These are phyloP conservation scores for Starmerella apicola DNA, from an alignment of 805 yeast genomes.

Conservation along the genomic window DNA sequence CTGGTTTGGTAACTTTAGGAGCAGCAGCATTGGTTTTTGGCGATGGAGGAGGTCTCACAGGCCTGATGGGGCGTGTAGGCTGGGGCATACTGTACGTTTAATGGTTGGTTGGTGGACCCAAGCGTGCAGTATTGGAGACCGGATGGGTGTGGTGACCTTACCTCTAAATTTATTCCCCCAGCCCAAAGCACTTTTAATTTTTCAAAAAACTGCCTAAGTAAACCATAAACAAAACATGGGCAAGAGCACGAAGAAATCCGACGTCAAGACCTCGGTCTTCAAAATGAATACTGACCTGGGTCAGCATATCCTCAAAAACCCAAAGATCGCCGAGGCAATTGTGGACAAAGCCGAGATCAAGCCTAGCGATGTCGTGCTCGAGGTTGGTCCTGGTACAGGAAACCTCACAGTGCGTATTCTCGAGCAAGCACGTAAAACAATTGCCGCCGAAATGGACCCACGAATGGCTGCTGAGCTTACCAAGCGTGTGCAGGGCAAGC, in stretches of 20 bases:
- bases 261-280: constrained; percentile 45
- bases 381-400: constrained; percentile 99
- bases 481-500: constrained; percentile 95
- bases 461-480: constrained; percentile 98
- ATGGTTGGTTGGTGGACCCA: too few species aligned
- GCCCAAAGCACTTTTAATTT: not conserved
- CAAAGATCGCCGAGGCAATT: constrained; percentile 93
- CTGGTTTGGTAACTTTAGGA: not conserved
- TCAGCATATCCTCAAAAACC: constrained; percentile 93
- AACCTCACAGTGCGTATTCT: constrained; percentile 85
- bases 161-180: not conserved
- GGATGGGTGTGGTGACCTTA: too few species aligned
- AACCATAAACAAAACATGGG: constrained; percentile 22
- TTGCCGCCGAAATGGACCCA: constrained; percentile 98
- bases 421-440: constrained; percentile 86
- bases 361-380: constrained; percentile 86
- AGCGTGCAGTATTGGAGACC: too few species aligned
- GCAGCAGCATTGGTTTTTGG: not conserved
- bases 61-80: constrained; percentile 8
- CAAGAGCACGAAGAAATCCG: constrained; percentile 22
- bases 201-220: not conserved
- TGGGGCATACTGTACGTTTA: constrained; percentile 1
- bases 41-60: constrained; percentile 10
- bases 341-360: constrained; percentile 90
- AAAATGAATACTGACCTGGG: constrained; percentile 95